phyloP scores from a whole-genome alignment of 495 filamentous ascomycete species.

The Penicillium canescens region DNA sequence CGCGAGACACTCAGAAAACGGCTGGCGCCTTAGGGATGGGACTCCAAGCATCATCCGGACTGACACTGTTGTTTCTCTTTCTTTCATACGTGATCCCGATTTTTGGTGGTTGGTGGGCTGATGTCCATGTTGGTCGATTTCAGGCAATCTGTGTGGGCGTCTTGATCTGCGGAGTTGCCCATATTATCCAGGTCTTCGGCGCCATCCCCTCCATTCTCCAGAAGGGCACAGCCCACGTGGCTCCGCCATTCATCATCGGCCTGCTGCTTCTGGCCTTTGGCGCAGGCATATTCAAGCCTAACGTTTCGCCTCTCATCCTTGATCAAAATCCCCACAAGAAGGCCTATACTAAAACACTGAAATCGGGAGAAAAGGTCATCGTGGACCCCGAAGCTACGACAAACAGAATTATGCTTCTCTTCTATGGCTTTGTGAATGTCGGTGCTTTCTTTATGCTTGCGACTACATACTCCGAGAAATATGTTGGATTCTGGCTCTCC shows the following conservation, averaged over 20 bases:
- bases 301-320: conserved; percentile 36
- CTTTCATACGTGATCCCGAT: conserved; percentile 60
- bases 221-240: conserved; percentile 44
- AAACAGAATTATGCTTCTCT: conserved; percentile 35
- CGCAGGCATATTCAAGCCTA: conserved; percentile 43
- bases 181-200: conserved; percentile 62
- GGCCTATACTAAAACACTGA: conserved; percentile 30
- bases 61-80: conserved; percentile 61
- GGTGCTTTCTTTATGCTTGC: conserved; percentile 40
- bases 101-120: conserved; percentile 60
- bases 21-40: conserved; percentile 62
- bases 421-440: conserved; percentile 40
- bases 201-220: conserved; percentile 60
- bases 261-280: conserved; percentile 42
- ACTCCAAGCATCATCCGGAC: conserved; percentile 56
- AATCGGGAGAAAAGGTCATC: conserved; percentile 42
- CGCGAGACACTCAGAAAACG: conserved; percentile 51
- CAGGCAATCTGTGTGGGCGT: conserved; percentile 61
- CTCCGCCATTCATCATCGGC: conserved; percentile 58
- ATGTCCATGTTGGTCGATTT: conserved; percentile 55
- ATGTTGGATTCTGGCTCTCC: conserved; percentile 38
- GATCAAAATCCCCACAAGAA: conserved; percentile 35
- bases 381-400: conserved; percentile 37
- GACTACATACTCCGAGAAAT: conserved; percentile 42
- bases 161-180: conserved; percentile 62